These are phyloP conservation scores for Trichoderma endophyticum DNA, from an alignment of 2,329 filamentous ascomycete species.

Conservation along the genomic window DNA sequence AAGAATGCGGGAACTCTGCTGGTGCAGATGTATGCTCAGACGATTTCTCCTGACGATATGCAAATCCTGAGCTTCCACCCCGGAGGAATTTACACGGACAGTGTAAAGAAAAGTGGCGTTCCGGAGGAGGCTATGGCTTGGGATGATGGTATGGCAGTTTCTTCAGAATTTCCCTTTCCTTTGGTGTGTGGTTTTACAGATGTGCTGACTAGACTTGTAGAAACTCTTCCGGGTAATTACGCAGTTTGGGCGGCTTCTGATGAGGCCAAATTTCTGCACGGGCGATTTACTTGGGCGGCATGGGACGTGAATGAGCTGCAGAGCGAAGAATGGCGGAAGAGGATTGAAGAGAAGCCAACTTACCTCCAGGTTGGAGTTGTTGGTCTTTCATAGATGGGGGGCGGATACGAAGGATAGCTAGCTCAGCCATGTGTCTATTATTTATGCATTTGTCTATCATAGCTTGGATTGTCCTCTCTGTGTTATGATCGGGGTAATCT, in stretches of 20 bases:
- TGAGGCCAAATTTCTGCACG: constrained; percentile 40
- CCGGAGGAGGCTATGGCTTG: neutral
- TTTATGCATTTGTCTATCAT: neutral
- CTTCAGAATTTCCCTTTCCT: accelerated
- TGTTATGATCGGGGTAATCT: neutral
- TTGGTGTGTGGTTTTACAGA: neutral
- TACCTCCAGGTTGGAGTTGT: constrained; percentile 16
- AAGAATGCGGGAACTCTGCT: constrained; percentile 34
- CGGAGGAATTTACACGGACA: constrained; percentile 33
- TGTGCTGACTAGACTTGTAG: neutral
- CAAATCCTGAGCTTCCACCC: constrained; percentile 40
- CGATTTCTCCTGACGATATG: constrained; percentile 30
- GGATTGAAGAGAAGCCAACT: constrained; percentile 14
- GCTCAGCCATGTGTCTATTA: neutral
- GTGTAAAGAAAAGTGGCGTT: constrained; percentile 20
- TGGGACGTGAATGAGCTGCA: constrained; percentile 38
- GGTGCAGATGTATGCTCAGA: constrained; percentile 34
- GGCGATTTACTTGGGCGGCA: constrained; percentile 37
- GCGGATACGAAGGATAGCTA: too few relatives aligned
- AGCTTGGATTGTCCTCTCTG: neutral
- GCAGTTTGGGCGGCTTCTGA: constrained; percentile 38
- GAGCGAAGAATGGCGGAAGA: neutral
- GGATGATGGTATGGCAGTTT: neutral
- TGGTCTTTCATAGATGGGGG: neutral
- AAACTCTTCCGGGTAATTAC: constrained; percentile 28